Percentiles rank a stretch among this genome's conserved stretches.
These are phyloP conservation scores for Phlegmacium glaucopus DNA, from an alignment of 768 basidiomycete species.

Conservation along the genomic window DNA sequence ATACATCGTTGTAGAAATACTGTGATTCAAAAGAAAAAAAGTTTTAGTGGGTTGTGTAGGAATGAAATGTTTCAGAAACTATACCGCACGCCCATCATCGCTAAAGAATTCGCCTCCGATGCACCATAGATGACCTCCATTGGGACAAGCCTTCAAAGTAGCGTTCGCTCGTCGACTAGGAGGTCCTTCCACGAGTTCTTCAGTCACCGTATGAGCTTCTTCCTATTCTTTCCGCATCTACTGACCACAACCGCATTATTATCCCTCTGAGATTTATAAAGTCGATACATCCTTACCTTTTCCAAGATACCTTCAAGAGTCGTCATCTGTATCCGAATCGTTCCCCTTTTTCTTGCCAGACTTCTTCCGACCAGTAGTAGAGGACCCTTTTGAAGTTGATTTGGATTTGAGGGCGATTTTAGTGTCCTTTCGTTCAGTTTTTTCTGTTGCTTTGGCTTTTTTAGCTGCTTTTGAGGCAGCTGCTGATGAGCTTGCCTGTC, in stretches of 20 bases:
- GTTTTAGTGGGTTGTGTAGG: not conserved
- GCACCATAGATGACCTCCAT: conserved; percentile 78
- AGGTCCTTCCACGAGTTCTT: conserved; percentile 80
- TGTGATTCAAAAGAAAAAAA: conserved; percentile 24
- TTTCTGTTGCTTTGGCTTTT: conserved; percentile 29
- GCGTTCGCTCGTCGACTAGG: conserved; percentile 83
- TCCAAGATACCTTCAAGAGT: conserved; percentile 82
- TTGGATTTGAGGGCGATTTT: conserved; percentile 6
- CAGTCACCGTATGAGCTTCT: conserved; percentile 74
- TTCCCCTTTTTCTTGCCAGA: conserved; percentile 19
- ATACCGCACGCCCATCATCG: conserved; percentile 78
- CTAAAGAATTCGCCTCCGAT: conserved; percentile 87
- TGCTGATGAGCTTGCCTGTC: conserved; percentile 46
- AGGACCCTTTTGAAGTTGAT: no score
- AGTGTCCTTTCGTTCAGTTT: not conserved
- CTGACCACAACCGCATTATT: conserved; percentile 22
- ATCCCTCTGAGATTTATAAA: conserved; percentile 5
- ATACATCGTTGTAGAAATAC: conserved; percentile 89
- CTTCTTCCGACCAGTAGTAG: conserved; percentile 6
- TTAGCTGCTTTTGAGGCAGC: not conserved
- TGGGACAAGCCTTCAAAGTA: conserved; percentile 76
- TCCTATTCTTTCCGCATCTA: conserved; percentile 87
- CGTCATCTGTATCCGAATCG: conserved; percentile 61
- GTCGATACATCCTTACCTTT: conserved; percentile 41
- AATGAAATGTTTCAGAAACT: conserved; percentile 10